phyloP scores from a whole-genome alignment of 2,329 filamentous ascomycete genomes.

The Samsoniella hepiali region DNA sequence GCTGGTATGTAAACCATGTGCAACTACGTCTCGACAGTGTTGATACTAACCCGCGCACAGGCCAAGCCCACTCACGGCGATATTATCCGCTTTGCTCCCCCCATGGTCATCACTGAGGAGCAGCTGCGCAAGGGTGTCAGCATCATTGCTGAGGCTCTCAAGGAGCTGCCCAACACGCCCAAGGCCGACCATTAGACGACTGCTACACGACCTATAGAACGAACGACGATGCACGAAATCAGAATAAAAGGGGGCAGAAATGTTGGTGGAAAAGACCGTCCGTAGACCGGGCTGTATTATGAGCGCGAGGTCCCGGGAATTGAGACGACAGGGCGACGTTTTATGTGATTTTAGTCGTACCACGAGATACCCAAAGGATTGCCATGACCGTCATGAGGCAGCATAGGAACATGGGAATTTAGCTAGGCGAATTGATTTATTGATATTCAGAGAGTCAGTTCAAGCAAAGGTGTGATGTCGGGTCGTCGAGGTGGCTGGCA shows the following conservation, averaged over 20 bases:
- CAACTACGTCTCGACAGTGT: neutral
- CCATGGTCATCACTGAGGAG: slow-evolving; percentile 86
- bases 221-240: neutral
- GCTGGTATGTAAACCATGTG: slow-evolving; percentile 58
- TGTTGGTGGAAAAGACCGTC: neutral
- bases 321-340: slow-evolving; percentile 16
- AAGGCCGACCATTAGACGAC: slow-evolving; percentile 36
- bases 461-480: no score
- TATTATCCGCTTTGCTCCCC: slow-evolving; percentile 96
- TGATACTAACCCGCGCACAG: slow-evolving; percentile 44
- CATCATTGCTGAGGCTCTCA: slow-evolving; percentile 78
- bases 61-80: slow-evolving; percentile 98
- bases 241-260: neutral
- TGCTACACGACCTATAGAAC: neutral
- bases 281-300: slow-evolving; percentile 14
- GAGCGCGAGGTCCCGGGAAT: slow-evolving; percentile 20
- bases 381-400: slow-evolving; percentile 21
- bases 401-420: slow-evolving; percentile 13
- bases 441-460: neutral
- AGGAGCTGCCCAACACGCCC: slow-evolving; percentile 67
- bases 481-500: neutral
- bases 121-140: slow-evolving; percentile 74
- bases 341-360: slow-evolving; percentile 17
- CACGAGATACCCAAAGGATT: slow-evolving; percentile 19
- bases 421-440: slow-evolving; percentile 16